Conservation (phyloP, 2,329 filamentous ascomycete genomes). For the Drechslerella dactyloides region DNA sequence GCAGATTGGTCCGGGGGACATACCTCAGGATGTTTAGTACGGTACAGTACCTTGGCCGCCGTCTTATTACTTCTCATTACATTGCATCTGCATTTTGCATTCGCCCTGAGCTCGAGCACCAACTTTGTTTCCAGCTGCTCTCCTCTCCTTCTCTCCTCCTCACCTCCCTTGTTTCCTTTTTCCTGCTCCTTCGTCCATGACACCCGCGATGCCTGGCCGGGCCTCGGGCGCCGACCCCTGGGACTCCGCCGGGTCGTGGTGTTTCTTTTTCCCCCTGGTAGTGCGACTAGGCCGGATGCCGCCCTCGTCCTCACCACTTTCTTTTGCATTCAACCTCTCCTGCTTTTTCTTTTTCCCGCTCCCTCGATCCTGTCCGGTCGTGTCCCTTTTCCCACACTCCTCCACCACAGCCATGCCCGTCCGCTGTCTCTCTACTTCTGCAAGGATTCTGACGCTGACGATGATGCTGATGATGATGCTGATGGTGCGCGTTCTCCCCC, state of each 20-base stretch:
- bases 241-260: slow-evolving; percentile 33
- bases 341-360: slow-evolving; percentile 14
- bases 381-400: slow-evolving; percentile 7
- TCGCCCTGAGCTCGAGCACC: too few relatives aligned
- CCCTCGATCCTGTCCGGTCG: background rate
- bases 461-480: slow-evolving; percentile 15
- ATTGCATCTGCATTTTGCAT: too few relatives aligned
- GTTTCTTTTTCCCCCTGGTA: slow-evolving; percentile 40
- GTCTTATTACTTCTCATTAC: too few relatives aligned
- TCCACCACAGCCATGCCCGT: background rate
- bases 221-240: slow-evolving; percentile 17
- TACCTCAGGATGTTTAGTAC: too few relatives aligned
- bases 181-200: slow-evolving; percentile 1
- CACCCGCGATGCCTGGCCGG: background rate
- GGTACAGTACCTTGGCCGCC: too few relatives aligned
- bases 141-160: background rate
- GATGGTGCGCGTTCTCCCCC: slow-evolving; percentile 10
- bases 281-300: background rate
- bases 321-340: slow-evolving; percentile 5
- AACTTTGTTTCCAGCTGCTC: too few relatives aligned
- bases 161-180: too few relatives aligned
- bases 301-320: background rate
- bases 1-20: too few relatives aligned
- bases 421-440: background rate
- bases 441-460: slow-evolving; percentile 20